Evolutionary conservation across 495 filamentous ascomycete genomes (phyloP).

Genomic region (Aspergillus egyptiacus): DNA sequence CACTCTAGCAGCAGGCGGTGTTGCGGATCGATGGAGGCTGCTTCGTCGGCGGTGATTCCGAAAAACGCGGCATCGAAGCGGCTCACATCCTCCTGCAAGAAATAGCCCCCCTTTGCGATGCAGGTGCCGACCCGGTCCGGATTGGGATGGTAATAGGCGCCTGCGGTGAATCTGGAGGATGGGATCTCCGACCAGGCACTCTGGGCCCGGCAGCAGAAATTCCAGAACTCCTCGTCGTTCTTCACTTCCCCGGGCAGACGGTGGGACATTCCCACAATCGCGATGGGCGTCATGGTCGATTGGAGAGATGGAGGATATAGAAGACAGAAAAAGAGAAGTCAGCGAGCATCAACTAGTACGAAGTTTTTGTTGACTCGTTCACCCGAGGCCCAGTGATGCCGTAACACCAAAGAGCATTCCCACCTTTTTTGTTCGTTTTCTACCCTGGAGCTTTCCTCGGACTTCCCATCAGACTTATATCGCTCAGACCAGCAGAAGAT

Average conservation of each 20-base stretch:
- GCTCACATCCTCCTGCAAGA: constrained; percentile 36
- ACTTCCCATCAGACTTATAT: too few species aligned
- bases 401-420: too few species aligned
- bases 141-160: constrained; percentile 1
- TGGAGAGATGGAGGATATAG: too few species aligned
- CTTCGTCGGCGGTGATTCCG: neutral
- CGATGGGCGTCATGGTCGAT: neutral
- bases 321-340: too few species aligned
- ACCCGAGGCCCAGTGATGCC: too few species aligned
- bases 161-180: constrained; percentile 23
- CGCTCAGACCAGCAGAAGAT: too few species aligned
- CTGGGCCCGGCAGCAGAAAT: constrained; percentile 16
- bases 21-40: constrained; percentile 1
- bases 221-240: constrained; percentile 25
- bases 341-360: too few species aligned
- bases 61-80: constrained; percentile 2
- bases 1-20: constrained; percentile 21
- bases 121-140: neutral
- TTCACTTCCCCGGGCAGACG: constrained; percentile 20
- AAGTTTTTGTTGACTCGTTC: too few species aligned
- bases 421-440: too few species aligned
- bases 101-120: constrained; percentile 24
- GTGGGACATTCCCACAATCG: constrained; percentile 2
- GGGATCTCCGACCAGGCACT: constrained; percentile 14
- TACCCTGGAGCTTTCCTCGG: too few species aligned